Evolutionary conservation across 2,329 filamentous ascomycete genomes (phyloP), one percentile per base, ranked within the genome.

Genomic region (Didymella exigua): DNA sequence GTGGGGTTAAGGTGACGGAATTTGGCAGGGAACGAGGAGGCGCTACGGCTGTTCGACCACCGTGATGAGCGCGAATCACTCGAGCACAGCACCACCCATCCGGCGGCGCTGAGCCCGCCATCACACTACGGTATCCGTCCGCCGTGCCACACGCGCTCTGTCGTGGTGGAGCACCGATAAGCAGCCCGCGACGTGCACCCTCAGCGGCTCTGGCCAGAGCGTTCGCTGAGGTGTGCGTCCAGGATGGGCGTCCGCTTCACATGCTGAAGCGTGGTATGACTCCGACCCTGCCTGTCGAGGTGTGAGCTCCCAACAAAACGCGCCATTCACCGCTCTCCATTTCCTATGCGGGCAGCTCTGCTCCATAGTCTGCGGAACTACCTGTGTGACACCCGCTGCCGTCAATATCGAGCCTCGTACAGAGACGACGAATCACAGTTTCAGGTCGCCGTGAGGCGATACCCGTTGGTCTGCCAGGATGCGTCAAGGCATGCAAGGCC

Each of bases 231-330:
- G 19, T 33, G 16, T 47, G 50, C 41, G 10, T 38, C 44, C 45
- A 30, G 19, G 37, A 26, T 4, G 27, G 41, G 4, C 27, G 40
- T 7, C 31, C 34, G 51, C 40, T 49, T 54, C 51, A 49, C 51
- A 54, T 49, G 40, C 46, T 55, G 34, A n/a, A 44, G 37, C 33
- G 40, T 41, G 52, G 24, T 49, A 55, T 49, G 46, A 55, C 52
- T 55, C 52, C 52, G 13, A 40, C 46, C 45, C 21, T 31, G 34
- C 37, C 26, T n/a, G 40, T 29, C 36, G 16, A 42, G 34, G 29
- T 47, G 41, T 47, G 41, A 49, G 52, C 46, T 30, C 52, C 46
- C 52, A 55, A 55, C 52, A 55, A 50, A 55, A 55, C 46, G 14
- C 30, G 46, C 41, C 41, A 50, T 50, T 55, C 52, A 55, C 52